Conservation (phyloP, 225 moss, liverwort and hornwort species). For the Asterella californica region DNA sequence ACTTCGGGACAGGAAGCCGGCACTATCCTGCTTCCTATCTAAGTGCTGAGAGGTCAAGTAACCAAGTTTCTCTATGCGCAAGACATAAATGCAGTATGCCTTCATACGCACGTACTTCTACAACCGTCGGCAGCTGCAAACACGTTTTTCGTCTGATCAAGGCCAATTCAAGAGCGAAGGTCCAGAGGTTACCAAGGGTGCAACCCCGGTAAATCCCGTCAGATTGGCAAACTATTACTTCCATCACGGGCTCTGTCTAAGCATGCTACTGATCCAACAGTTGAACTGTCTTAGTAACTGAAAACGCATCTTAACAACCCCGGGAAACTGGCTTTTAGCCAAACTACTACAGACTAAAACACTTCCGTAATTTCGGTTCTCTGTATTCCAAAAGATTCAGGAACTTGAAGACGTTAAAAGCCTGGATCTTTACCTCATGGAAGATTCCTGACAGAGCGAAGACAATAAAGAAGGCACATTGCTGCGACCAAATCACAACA, state of each 20-base stretch:
- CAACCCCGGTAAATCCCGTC: not conserved
- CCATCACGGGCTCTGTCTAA: not conserved
- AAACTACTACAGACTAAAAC: not conserved
- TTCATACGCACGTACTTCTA: not conserved
- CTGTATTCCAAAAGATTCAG: too few species aligned
- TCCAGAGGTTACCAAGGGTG: not conserved
- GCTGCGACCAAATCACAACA: slow-evolving; percentile 37
- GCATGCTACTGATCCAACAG: not conserved
- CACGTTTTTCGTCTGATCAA: too few species aligned
- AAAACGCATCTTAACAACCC: too few species aligned
- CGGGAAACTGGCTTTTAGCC: too few species aligned
- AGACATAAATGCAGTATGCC: not conserved
- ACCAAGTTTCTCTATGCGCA: not conserved
- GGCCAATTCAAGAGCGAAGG: not conserved
- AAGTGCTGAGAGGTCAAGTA: not conserved
- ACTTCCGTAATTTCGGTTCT: not conserved
- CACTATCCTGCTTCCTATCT: not conserved
- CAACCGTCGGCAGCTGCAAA: not conserved
- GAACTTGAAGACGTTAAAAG: not conserved
- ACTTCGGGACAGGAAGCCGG: not conserved
- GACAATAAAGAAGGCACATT: slow-evolving; percentile 61
- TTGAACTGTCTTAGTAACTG: not conserved
- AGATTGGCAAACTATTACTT: not conserved
- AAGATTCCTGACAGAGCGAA: slow-evolving; percentile 87
- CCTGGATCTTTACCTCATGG: slow-evolving; percentile 65